A percentile compares a stretch with the other conserved stretches of the same genome.
These are phyloP conservation scores for Flueggea neowawraea DNA, from an alignment of 441 rosid genomes.

Conservation along the genomic window DNA sequence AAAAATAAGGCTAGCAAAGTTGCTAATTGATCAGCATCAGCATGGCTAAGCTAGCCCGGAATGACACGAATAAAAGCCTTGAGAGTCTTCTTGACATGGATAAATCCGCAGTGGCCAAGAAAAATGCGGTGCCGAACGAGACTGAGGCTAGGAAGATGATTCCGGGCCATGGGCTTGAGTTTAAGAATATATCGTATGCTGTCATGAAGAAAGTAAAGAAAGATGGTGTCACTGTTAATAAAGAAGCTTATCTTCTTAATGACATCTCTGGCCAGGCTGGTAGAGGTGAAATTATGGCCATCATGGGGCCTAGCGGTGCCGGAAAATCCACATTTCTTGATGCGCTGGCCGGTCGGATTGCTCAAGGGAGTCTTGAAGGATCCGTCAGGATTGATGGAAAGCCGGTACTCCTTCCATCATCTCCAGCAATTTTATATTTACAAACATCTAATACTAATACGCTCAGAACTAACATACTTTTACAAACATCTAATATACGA, in stretches of 20 bases:
- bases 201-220: conserved; percentile 57
- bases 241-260: conserved; percentile 59
- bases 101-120: conserved; percentile 10
- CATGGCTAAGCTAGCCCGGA: conserved; percentile 22
- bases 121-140: background rate
- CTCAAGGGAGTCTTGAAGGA: conserved; percentile 65
- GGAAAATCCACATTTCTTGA: conserved; percentile 89
- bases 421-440: no score
- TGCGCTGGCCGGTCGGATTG: conserved; percentile 80
- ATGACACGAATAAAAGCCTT: conserved; percentile 29
- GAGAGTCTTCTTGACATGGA: conserved; percentile 49
- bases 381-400: conserved; percentile 66
- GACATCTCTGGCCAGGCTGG: conserved; percentile 77
- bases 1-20: background rate
- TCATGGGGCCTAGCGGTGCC: conserved; percentile 88
- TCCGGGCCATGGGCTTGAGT: conserved; percentile 57
- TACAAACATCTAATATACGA: no score
- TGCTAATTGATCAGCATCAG: background rate
- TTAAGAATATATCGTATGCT: conserved; percentile 48
- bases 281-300: conserved; percentile 72
- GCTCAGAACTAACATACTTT: no score
- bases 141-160: conserved; percentile 18
- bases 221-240: conserved; percentile 47
- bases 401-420: conserved; percentile 18
- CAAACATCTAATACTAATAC: no score